These are phyloP conservation scores for Mucor mucedo DNA, from an alignment of 371 early-diverging fungal species.

Conservation along the genomic window DNA sequence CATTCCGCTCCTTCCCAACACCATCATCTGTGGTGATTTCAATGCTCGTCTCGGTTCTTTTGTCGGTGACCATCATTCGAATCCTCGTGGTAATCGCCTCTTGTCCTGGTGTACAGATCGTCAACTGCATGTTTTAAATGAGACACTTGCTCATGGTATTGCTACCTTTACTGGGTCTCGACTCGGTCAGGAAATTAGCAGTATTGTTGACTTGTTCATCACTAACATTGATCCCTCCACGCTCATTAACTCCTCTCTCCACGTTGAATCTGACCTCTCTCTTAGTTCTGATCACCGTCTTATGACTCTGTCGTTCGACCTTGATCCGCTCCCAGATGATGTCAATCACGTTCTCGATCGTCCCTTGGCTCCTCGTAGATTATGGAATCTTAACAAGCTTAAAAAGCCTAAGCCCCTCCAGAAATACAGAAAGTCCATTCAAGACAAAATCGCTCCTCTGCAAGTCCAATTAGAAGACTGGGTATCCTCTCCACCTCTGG, in stretches of 20 bases:
- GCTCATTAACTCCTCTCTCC: background rate
- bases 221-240: background rate
- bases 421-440: background rate
- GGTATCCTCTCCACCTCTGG: constrained; percentile 3
- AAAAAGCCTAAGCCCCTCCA: background rate
- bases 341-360: background rate
- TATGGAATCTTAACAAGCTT: constrained; percentile 20
- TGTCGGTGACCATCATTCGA: constrained; percentile 3
- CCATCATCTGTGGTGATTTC: constrained; percentile 22
- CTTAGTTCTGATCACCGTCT: constrained; percentile 7
- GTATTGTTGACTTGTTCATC: background rate
- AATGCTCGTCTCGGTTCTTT: constrained; percentile 13
- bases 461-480: background rate
- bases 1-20: constrained; percentile 7
- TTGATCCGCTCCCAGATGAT: background rate
- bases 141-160: background rate
- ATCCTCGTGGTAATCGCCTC: background rate
- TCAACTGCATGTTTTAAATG: background rate
- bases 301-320: constrained; percentile 1
- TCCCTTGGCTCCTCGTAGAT: constrained; percentile 2
- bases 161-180: background rate
- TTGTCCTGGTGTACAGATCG: background rate
- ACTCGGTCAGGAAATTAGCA: background rate
- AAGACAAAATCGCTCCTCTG: background rate
- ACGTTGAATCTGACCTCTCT: background rate